Conservation (phyloP, 345 rosid genomes). For the Arabis alpina region DNA sequence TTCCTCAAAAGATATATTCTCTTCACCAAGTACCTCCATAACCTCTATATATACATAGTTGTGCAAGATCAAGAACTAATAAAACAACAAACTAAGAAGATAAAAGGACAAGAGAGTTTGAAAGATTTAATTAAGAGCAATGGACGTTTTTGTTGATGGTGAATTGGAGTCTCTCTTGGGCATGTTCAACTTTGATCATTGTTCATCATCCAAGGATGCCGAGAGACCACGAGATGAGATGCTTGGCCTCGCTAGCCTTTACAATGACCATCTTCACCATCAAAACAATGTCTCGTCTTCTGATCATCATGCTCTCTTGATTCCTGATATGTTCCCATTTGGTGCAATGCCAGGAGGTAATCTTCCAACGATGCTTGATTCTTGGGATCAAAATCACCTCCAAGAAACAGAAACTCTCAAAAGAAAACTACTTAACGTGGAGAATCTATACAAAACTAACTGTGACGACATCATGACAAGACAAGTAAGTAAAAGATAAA, state of each 20-base stretch:
- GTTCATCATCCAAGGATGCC: constrained; percentile 39
- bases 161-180: constrained; percentile 47
- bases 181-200: constrained; percentile 47
- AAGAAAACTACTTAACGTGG: constrained; percentile 33
- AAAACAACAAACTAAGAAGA: constrained; percentile 24
- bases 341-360: constrained; percentile 37
- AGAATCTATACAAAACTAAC: constrained; percentile 23
- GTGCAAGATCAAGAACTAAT: constrained; percentile 18
- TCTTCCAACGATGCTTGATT: constrained; percentile 38
- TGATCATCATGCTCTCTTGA: constrained; percentile 38
- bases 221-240: constrained; percentile 37
- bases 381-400: constrained; percentile 36
- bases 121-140: constrained; percentile 13
- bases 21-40: constrained; percentile 25
- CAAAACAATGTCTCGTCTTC: constrained; percentile 25
- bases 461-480: constrained; percentile 23
- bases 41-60: constrained; percentile 35
- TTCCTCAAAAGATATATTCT: constrained; percentile 29
- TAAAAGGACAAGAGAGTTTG: constrained; percentile 20
- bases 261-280: constrained; percentile 40
- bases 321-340: constrained; percentile 40
- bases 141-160: constrained; percentile 48
- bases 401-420: constrained; percentile 35
- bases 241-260: constrained; percentile 41
- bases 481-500: constrained; percentile 36